phyloP scores from a whole-genome alignment of 2,329 filamentous ascomycete genomes.

The Colletotrichum sojae region DNA sequence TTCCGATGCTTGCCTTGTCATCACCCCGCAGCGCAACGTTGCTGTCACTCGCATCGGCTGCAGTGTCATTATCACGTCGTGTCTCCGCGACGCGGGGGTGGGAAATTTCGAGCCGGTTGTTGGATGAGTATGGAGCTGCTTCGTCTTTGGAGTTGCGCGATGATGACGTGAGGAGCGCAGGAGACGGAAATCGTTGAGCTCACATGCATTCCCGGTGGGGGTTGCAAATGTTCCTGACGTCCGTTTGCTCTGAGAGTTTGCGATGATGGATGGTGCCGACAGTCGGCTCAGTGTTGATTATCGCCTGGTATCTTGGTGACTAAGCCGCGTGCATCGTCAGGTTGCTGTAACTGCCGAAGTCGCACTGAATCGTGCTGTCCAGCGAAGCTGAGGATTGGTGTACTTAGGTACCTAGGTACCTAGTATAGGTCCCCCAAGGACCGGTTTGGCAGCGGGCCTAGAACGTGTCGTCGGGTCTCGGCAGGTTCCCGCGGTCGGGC shows the following conservation, averaged over 20 bases:
- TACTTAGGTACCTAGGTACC: no score
- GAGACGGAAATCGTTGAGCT: neutral
- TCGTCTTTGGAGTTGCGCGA: neutral
- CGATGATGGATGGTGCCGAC: no score
- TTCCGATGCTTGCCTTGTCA: neutral
- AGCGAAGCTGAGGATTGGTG: slow-evolving; percentile 3
- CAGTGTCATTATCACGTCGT: neutral
- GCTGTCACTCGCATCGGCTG: neutral
- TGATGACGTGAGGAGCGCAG: neutral
- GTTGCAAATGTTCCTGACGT: neutral
- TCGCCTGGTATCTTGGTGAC: slow-evolving; percentile 5
- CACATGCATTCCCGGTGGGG: slow-evolving; percentile 2
- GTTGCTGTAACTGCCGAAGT: neutral
- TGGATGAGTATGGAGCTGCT: neutral
- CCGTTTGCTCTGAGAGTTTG: neutral
- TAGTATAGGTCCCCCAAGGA: neutral
- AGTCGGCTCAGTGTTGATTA: no score
- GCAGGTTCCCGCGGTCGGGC: neutral
- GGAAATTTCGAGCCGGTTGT: neutral
- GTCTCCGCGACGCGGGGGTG: neutral
- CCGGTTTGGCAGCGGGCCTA: neutral
- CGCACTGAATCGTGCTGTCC: neutral
- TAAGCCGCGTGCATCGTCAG: neutral
- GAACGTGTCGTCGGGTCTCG: neutral
- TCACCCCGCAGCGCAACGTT: slow-evolving; percentile 8